Percentiles rank a stretch among this genome's conserved stretches.
These are phyloP conservation scores for Komagataella populi DNA, from an alignment of 805 yeast genomes.

Conservation along the genomic window DNA sequence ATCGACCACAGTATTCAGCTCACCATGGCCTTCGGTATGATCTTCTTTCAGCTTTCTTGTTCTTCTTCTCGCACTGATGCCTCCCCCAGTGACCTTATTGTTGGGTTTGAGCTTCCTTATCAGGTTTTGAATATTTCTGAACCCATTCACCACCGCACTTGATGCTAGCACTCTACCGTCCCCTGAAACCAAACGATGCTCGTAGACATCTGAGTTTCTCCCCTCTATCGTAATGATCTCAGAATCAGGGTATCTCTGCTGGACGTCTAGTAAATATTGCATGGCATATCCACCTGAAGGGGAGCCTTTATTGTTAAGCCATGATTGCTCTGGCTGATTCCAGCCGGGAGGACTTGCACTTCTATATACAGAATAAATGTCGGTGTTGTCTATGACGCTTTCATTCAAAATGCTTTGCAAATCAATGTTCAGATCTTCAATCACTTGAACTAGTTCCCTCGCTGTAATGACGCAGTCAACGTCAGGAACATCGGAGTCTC, in stretches of 20 bases:
- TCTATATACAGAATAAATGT: conserved; percentile 8
- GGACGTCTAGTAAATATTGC: conserved; percentile 39
- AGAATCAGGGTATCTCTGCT: conserved; percentile 11
- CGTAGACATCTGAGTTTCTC: conserved; percentile 65
- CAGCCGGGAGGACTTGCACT: conserved; percentile 41
- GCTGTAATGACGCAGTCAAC: conserved; percentile 95
- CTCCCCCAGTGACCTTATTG: conserved; percentile 5
- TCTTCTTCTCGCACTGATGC: conserved; percentile 6
- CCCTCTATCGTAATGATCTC: conserved; percentile 36
- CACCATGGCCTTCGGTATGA: conserved; percentile 24
- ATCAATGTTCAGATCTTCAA: conserved; percentile 37
- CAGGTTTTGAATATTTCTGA: conserved; percentile 85
- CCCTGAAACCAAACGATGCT: conserved; percentile 34
- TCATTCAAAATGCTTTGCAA: conserved; percentile 14
- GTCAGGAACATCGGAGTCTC: conserved; percentile 54
- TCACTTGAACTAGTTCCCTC: conserved; percentile 64
- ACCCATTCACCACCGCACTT: conserved; percentile 73
- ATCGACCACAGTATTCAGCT: conserved; percentile 27
- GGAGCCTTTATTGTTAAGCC: conserved; percentile 70
- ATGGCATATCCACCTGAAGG: conserved; percentile 84
- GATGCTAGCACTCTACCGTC: conserved; percentile 27
- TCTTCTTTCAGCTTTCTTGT: conserved; percentile 13
- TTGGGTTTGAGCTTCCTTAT: conserved; percentile 65
- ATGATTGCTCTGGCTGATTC: conserved; percentile 46
- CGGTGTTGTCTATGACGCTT: conserved; percentile 5